phyloP scores from a whole-genome alignment of 1,284 basidiomycete species.

The Puccinia hordei region DNA sequence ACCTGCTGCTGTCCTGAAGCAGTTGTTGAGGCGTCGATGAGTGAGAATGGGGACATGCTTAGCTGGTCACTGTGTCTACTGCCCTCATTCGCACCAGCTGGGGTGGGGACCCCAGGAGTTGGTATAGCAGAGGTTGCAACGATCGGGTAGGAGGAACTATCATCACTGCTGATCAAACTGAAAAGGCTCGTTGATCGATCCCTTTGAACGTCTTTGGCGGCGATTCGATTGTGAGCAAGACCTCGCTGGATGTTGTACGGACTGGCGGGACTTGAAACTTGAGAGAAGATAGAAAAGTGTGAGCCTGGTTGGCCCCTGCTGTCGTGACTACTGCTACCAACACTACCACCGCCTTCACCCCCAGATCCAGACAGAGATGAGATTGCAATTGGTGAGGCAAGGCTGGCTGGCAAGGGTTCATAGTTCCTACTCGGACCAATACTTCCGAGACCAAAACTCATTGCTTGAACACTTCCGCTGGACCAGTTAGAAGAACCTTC shows the following conservation, averaged over 20 bases:
- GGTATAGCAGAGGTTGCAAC: background rate
- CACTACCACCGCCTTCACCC: conserved; percentile 18
- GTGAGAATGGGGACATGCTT: conserved; percentile 44
- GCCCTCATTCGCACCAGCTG: conserved; percentile 3
- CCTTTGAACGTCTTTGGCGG: background rate
- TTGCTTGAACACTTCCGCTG: conserved; percentile 21
- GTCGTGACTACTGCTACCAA: conserved; percentile 40
- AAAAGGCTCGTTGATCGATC: conserved; percentile 39
- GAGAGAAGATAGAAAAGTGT: conserved; percentile 37
- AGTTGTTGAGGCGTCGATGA: conserved; percentile 19
- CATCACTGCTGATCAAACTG: conserved; percentile 35
- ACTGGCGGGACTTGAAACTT: conserved; percentile 20
- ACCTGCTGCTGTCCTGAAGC: background rate
- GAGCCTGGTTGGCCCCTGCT: conserved; percentile 30
- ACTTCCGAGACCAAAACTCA: background rate
- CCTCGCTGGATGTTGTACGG: conserved; percentile 21
- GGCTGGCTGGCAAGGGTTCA: conserved; percentile 6
- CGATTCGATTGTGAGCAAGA: background rate
- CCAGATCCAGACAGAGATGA: background rate
- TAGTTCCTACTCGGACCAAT: background rate
- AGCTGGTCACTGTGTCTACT: conserved; percentile 40
- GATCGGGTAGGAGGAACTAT: background rate
- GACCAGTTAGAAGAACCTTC: conserved; percentile 38
- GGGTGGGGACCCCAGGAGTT: background rate
- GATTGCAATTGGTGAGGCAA: conserved; percentile 46